Conservation (phyloP, 1,284 basidiomycete species). For the Fomitopsis palustris region DNA sequence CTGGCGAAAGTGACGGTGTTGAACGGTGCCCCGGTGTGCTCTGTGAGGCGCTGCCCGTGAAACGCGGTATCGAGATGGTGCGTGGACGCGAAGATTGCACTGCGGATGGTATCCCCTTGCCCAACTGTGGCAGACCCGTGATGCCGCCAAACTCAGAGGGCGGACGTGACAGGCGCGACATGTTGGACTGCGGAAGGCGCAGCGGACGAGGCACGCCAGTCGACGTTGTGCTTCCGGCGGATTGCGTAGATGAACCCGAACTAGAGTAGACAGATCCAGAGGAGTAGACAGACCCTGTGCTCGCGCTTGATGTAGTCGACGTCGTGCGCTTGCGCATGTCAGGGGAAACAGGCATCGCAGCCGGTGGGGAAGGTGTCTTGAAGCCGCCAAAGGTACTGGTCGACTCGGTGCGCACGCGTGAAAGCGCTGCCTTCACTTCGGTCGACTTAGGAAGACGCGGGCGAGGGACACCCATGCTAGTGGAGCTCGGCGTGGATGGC, state of each 20-base stretch:
- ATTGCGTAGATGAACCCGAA: constrained; percentile 7
- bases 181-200: constrained; percentile 14
- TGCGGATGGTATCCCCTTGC: not conserved
- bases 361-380: not conserved
- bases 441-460: not conserved
- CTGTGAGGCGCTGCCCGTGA: constrained; percentile 4
- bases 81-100: constrained; percentile 8
- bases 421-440: not conserved
- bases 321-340: not conserved
- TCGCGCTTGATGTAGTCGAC: constrained; percentile 3
- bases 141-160: not conserved
- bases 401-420: constrained; percentile 1
- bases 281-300: constrained; percentile 15
- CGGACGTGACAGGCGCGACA: constrained; percentile 7
- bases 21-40: not conserved
- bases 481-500: not conserved
- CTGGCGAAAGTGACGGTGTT: not conserved
- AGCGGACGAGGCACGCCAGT: constrained; percentile 17
- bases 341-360: not conserved
- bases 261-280: constrained; percentile 15
- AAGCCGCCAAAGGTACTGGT: not conserved
- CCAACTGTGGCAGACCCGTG: not conserved
- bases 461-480: not conserved
- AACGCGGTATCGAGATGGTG: constrained; percentile 16
- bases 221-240: constrained; percentile 14